These are phyloP conservation scores for Penicillium frequentans DNA, from an alignment of 2,329 filamentous ascomycete species.

Conservation along the genomic window DNA sequence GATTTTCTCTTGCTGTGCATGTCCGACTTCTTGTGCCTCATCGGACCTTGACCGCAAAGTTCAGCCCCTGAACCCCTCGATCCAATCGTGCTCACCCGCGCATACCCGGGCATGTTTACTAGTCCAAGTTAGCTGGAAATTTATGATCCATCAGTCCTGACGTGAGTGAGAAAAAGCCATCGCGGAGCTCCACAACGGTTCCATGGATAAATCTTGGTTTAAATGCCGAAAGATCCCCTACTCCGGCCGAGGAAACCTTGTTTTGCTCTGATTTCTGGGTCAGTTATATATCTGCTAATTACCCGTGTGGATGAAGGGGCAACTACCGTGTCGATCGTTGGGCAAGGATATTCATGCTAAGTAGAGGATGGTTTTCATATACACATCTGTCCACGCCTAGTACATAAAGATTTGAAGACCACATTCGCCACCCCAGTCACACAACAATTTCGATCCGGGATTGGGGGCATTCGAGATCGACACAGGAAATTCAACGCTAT, in stretches of 20 bases:
- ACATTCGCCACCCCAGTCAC: background rate
- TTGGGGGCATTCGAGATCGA: background rate
- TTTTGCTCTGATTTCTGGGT: background rate
- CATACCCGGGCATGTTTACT: background rate
- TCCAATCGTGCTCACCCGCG: background rate
- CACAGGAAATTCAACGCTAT: background rate
- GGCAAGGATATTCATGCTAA: background rate
- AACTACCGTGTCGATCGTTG: background rate
- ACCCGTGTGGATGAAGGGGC: background rate
- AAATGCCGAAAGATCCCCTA: conserved; percentile 23
- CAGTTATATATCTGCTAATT: background rate
- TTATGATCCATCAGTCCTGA: conserved; percentile 5
- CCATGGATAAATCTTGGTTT: conserved; percentile 4
- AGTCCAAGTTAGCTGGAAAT: background rate
- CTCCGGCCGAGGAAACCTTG: conserved; percentile 19
- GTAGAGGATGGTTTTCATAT: background rate
- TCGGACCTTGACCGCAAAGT: background rate
- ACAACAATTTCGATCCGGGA: background rate
- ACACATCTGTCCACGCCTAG: background rate
- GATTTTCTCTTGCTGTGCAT: too few relatives aligned
- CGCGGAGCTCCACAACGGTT: conserved; percentile 15
- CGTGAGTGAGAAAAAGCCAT: conserved; percentile 2
- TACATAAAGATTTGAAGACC: background rate
- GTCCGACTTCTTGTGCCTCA: background rate
- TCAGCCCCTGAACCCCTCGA: background rate